Evolutionary conservation across 192 early-diverging fungal genomes (phyloP).

Genomic region (Powellomyces hirtus): DNA sequence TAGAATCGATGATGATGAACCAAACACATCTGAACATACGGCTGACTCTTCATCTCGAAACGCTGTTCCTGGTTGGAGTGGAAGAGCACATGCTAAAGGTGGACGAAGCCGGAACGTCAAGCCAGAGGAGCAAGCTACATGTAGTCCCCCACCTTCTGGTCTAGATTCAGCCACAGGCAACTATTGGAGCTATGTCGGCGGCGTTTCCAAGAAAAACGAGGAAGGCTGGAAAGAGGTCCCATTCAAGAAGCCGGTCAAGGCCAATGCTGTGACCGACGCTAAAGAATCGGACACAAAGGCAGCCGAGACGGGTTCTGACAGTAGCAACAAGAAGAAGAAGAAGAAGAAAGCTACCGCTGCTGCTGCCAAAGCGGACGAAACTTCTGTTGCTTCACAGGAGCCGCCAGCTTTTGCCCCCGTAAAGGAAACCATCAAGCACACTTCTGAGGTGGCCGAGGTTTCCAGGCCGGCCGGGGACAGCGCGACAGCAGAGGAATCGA

Average conservation of each 20-base stretch:
- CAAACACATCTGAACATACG: neutral
- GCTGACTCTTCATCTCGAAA: neutral
- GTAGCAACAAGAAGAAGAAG: conserved; percentile 35
- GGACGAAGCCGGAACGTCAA: conserved; percentile 5
- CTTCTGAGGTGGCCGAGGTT: neutral
- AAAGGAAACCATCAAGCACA: neutral
- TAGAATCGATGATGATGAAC: conserved; percentile 35
- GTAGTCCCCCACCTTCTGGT: neutral
- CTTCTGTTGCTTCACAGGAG: neutral
- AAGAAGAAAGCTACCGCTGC: conserved; percentile 13
- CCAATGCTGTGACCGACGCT: neutral
- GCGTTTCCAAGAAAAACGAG: neutral
- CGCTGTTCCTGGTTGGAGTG: conserved; percentile 24
- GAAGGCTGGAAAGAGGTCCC: conserved; percentile 14
- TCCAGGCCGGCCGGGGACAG: neutral
- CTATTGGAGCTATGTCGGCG: conserved; percentile 14
- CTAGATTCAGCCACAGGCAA: neutral
- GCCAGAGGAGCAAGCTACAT: conserved; percentile 15
- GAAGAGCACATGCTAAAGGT: conserved; percentile 3
- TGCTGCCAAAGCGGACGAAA: neutral
- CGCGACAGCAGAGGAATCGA: neutral
- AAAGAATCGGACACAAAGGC: conserved; percentile 16
- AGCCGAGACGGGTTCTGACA: conserved; percentile 21
- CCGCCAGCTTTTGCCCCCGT: neutral
- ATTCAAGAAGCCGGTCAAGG: neutral